Percentiles rank a stretch among this genome's conserved stretches.
These are phyloP conservation scores for Pharnaceum exiguum DNA, from an alignment of 148 eudicot genomes.

Conservation along the genomic window DNA sequence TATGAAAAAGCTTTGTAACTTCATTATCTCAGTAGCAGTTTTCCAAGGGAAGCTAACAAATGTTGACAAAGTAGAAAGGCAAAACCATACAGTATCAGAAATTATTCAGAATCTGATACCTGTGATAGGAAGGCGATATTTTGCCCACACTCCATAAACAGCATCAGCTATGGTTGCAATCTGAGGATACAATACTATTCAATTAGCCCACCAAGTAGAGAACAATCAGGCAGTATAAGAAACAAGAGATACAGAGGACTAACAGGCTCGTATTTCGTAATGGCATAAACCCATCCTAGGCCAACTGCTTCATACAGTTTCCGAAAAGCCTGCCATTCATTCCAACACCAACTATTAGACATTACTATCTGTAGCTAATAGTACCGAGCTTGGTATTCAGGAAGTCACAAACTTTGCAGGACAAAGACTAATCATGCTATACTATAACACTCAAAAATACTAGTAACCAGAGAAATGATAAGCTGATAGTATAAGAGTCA, in stretches of 20 bases:
- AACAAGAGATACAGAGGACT: slow-evolving; percentile 21
- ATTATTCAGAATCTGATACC: slow-evolving; percentile 29
- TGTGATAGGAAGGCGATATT: slow-evolving; percentile 83
- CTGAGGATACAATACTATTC: slow-evolving; percentile 27
- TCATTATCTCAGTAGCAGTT: no score
- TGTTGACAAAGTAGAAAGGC: neutral
- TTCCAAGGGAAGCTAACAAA: no score
- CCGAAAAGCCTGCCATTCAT: slow-evolving; percentile 66
- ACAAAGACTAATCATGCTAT: no score
- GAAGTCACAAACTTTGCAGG: no score
- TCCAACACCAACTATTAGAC: neutral
- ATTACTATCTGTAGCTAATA: no score
- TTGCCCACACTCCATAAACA: slow-evolving; percentile 85
- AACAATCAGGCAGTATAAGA: neutral
- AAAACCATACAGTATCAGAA: neutral
- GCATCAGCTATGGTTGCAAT: slow-evolving; percentile 70
- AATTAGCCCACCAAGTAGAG: neutral
- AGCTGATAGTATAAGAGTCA: no score
- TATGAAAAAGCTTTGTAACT: neutral
- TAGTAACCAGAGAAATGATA: no score
- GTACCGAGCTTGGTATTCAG: no score
- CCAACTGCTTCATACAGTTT: slow-evolving; percentile 90
- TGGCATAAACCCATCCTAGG: slow-evolving; percentile 93
- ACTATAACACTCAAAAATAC: no score
- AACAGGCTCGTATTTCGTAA: slow-evolving; percentile 90